Evolutionary conservation across 495 filamentous ascomycete genomes (phyloP), one percentile per base, ranked within the genome.

Genomic region (Xylaria acuta): DNA sequence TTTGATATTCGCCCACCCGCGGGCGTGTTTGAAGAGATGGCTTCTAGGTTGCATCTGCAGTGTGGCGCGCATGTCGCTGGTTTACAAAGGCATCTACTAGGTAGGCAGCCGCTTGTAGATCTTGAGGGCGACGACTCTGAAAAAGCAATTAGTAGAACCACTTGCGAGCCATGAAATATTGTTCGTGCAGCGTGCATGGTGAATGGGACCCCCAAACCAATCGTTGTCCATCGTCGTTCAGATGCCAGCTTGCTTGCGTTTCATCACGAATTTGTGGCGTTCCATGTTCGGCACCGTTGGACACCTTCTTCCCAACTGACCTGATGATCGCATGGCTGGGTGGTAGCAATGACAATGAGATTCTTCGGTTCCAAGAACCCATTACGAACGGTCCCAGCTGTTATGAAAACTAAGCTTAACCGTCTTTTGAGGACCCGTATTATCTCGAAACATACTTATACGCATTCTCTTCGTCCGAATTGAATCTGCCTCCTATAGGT

Each of bases 11-110:
- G 8, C 34, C 56, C 53, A 56, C 47, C 54, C 56, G 30, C 51
- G 11, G 54, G n/a, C 5, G 40, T 70, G 43, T 40, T 53, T 38
- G 64, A 67, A 36, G 45, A 67, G 30, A 9, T 53, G 64, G 64
- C 45, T 53, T 43, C 20, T 1, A 49, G 63, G 20, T 53, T 53
- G 64, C 64, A 67, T 53, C 45, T 51, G 36, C 27, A 16, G 4
- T 7, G 3, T 34, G 41, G 41, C 22, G 7, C 30, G 27, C 27
- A 49, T 51, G 27, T 30, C 30, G 9, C 43, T 43, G 25, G 22
- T 36, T 49, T 12, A 16, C 36, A 65, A 45, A 47, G n/a, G n/a
- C n/a, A n/a, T n/a, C n/a, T n/a, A n/a, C n/a, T n/a, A n/a, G n/a
- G n/a, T n/a, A 7, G 20, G 62, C 34, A 34, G 45, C 64, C 30